These are phyloP conservation scores for Sarcomyxa edulis DNA, from an alignment of 768 basidiomycete species.

Conservation along the genomic window DNA sequence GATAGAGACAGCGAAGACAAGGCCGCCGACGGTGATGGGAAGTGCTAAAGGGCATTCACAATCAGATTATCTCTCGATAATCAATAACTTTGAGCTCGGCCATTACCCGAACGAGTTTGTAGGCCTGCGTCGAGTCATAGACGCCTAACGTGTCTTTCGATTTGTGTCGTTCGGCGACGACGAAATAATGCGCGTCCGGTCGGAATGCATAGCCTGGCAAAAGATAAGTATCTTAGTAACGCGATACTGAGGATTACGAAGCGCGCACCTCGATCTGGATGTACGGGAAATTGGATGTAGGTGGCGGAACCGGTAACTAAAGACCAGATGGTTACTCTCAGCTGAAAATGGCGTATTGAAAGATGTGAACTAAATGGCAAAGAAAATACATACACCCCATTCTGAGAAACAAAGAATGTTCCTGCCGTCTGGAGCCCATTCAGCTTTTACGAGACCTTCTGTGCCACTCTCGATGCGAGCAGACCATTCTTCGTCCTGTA, in stretches of 20 bases:
- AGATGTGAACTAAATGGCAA: conserved; percentile 1
- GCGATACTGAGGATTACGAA: too few relatives aligned
- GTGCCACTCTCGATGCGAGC: conserved; percentile 75
- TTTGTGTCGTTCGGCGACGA: conserved; percentile 84
- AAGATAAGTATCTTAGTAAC: conserved; percentile 2
- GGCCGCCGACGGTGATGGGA: conserved; percentile 70
- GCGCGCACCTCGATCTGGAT: conserved; percentile 77
- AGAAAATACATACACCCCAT: conserved; percentile 90
- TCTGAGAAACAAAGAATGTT: conserved; percentile 87
- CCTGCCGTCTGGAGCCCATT: conserved; percentile 87
- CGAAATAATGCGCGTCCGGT: conserved; percentile 76
- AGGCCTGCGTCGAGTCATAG: conserved; percentile 70
- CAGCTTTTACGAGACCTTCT: conserved; percentile 81
- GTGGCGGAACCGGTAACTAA: conserved; percentile 68
- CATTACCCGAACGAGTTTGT: conserved; percentile 72
- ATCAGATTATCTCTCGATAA: neutral
- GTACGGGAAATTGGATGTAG: conserved; percentile 82
- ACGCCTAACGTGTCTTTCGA: conserved; percentile 85
- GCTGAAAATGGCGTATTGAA: conserved; percentile 35
- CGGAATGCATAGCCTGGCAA: conserved; percentile 69
- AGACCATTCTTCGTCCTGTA: conserved; percentile 75
- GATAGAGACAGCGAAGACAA: conserved; percentile 70
- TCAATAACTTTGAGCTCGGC: too few relatives aligned
- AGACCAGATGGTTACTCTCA: conserved; percentile 85
- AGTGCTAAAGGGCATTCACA: conserved; percentile 52